Percentiles rank a stretch among this genome's conserved stretches.
These are phyloP conservation scores for Rusavskia elegans DNA, from an alignment of 495 filamentous ascomycete genomes.

Conservation along the genomic window DNA sequence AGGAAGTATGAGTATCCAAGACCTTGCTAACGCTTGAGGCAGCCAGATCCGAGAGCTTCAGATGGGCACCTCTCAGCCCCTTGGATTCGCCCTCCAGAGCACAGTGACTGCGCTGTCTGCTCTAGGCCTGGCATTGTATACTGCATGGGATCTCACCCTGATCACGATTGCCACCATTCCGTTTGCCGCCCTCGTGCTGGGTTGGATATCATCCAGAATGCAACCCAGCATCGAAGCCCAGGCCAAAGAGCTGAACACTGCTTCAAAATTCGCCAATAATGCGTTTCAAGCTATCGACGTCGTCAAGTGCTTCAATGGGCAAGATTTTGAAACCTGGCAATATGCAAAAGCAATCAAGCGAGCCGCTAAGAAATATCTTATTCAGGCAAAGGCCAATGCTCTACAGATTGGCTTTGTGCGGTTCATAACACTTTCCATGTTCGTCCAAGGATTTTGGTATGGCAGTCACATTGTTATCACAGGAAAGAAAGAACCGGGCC, in stretches of 20 bases:
- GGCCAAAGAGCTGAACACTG: constrained; percentile 46
- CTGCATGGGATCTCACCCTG: constrained; percentile 71
- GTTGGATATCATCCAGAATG: constrained; percentile 40
- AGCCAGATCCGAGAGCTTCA: constrained; percentile 79
- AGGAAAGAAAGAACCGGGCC: constrained; percentile 41
- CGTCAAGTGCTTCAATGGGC: constrained; percentile 76
- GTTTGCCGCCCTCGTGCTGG: constrained; percentile 42
- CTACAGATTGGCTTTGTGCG: constrained; percentile 56
- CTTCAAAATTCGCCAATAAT: constrained; percentile 55
- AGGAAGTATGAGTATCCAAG: neutral
- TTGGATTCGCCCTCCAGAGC: constrained; percentile 53
- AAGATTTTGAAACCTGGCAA: constrained; percentile 48
- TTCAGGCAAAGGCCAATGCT: constrained; percentile 51
- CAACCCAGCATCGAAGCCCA: constrained; percentile 53
- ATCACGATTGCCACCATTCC: constrained; percentile 68
- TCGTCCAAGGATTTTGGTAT: constrained; percentile 88
- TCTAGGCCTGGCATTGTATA: constrained; percentile 54
- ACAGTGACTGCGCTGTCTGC: constrained; percentile 42
- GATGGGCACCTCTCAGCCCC: constrained; percentile 56
- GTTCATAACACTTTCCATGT: constrained; percentile 62
- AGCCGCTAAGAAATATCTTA: constrained; percentile 48
- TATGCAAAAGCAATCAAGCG: constrained; percentile 41
- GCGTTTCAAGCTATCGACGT: constrained; percentile 63
- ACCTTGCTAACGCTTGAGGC: constrained; percentile 5
- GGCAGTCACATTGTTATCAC: constrained; percentile 48